Conservation (phyloP, 75 land plant genomes). For the Pseudotsuga menziesii region DNA sequence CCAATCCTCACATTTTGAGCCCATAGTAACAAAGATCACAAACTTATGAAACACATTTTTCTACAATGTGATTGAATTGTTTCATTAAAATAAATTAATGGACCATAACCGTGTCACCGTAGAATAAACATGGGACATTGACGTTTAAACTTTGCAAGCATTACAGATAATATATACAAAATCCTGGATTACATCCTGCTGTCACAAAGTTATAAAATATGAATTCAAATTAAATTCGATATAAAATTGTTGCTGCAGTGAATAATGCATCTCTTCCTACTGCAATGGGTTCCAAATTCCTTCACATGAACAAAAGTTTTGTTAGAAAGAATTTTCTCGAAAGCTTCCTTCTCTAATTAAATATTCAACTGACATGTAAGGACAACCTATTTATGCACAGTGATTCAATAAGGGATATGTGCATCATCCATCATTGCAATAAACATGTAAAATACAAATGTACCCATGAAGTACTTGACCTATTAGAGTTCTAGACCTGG, state of each 20-base stretch:
- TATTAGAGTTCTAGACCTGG: too few relatives aligned
- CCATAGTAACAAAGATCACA: not conserved
- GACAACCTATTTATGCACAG: not conserved
- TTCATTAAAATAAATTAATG: not conserved
- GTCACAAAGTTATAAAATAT: not conserved
- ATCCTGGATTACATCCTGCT: not conserved
- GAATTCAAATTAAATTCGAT: not conserved
- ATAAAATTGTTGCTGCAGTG: conserved; percentile 9
- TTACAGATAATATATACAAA: conserved; percentile 1
- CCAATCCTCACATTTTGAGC: not conserved
- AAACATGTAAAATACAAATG: not conserved
- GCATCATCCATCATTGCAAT: not conserved
- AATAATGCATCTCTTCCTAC: conserved; percentile 8
- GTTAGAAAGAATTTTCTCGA: not conserved
- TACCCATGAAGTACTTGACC: too few relatives aligned
- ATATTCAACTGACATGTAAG: not conserved
- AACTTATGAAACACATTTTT: not conserved
- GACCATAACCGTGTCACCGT: not conserved
- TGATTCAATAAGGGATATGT: not conserved
- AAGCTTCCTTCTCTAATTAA: not conserved
- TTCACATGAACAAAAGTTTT: not conserved
- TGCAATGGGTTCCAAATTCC: conserved; percentile 1
- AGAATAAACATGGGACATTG: not conserved
- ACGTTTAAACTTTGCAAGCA: not conserved
- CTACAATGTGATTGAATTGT: not conserved